phyloP scores from a whole-genome alignment of 176 grass and related monocot species.

The Carex cristatella region DNA sequence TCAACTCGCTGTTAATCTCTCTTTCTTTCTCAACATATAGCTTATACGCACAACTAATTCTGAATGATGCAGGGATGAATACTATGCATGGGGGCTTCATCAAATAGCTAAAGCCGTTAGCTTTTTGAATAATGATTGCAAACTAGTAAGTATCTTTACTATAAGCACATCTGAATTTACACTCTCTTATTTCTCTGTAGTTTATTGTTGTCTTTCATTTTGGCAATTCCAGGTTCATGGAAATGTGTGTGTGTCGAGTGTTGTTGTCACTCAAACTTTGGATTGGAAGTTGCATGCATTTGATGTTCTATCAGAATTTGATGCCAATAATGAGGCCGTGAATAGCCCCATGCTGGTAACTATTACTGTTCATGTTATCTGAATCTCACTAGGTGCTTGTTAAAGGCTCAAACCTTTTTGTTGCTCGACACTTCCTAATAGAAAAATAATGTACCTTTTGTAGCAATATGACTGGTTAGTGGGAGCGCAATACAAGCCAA shows the following conservation, averaged over 20 bases:
- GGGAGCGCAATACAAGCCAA: conserved; percentile 85
- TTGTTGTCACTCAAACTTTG: conserved; percentile 94
- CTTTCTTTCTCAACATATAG: conserved; percentile 12
- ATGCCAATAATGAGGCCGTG: conserved; percentile 62
- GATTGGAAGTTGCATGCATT: conserved; percentile 99
- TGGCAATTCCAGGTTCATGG: conserved; percentile 82
- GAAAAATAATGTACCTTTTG: conserved; percentile 9
- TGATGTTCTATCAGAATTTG: conserved; percentile 97
- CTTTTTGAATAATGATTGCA: conserved; percentile 99
- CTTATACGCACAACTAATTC: background rate
- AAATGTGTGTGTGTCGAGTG: conserved; percentile 88
- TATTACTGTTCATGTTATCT: background rate
- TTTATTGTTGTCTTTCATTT: conserved; percentile 20
- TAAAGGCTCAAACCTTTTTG: background rate
- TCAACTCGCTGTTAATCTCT: conserved; percentile 12
- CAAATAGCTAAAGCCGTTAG: conserved; percentile 99
- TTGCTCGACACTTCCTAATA: conserved; percentile 17
- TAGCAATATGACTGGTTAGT: conserved; percentile 99
- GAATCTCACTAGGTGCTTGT: conserved; percentile 17
- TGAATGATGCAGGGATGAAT: conserved; percentile 78
- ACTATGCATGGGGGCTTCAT: conserved; percentile 97
- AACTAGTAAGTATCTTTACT: conserved; percentile 59
- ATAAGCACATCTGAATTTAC: background rate
- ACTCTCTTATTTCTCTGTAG: background rate
- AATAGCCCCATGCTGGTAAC: conserved; percentile 79